Evolutionary conservation across 1,139 yeast genomes (phyloP), one percentile per base, ranked within the genome.

Genomic region (Magnusiomyces fungicola): DNA sequence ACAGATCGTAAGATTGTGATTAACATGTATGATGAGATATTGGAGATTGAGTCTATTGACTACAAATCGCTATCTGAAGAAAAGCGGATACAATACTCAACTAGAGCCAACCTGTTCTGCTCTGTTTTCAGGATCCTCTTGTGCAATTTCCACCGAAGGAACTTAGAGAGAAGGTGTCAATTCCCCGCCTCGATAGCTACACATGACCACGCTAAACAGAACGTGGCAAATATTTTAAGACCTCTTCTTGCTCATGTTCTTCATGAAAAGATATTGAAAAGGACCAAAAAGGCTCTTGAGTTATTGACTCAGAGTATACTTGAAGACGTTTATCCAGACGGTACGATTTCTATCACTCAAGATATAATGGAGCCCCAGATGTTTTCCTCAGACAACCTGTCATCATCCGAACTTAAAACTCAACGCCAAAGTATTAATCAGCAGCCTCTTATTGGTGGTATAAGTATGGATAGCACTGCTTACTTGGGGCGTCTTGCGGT

Each of bases 241-340:
- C 92, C 95, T 0, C 64, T 85, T 37, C 70, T 85, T 29, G 88
- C 89, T 2, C 83, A 80, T 56, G 74, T 81, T 50, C 76, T 80
- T 50, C 94, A 85, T 59, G 80, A 80, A 56, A 66, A 73, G 47
- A 70, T 76, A 43, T 62, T 81, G 36, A 63, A 66, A 37, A 68
- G 74, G 36, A 67, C 80, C 53, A 56, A 66, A 14, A 67, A 69
- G 36, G 68, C 80, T 2, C 58, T 81, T 22, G 67, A 71, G 7
- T 66, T 72, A 52, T 59, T 72, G 34, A 57, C 71, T 21, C 65
- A 67, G 21, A 59, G 64, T 45, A 58, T 65, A 25, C 56, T 60
- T 7, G 58, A 57, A 19, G 58, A 47, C 22, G 46, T 47, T 27
- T 41, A 58, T 47, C 49, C 42, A 9, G 43, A 43, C 7, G 44